Conservation (phyloP, 2,329 filamentous ascomycete species). For the Colletotrichum sidae region DNA sequence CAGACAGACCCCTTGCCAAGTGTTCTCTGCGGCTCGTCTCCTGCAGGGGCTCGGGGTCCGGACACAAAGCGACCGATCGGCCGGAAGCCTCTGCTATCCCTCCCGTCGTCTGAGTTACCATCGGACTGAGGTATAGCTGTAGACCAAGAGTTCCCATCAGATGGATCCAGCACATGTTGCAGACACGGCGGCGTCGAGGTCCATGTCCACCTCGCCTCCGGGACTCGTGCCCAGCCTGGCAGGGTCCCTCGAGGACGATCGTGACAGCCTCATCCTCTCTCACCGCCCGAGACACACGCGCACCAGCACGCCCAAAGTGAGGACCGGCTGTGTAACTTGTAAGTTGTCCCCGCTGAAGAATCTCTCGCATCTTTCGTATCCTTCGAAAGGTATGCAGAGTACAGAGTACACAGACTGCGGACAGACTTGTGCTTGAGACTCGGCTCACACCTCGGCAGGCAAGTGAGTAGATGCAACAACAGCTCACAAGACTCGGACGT, state of each 20-base stretch:
- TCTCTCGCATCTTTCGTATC: no score
- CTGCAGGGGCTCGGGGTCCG: slow-evolving; percentile 18
- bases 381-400: no score
- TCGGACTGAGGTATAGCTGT: neutral
- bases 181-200: slow-evolving; percentile 30
- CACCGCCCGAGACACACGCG: slow-evolving; percentile 34
- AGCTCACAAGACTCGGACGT: neutral
- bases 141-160: slow-evolving; percentile 7
- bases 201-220: slow-evolving; percentile 1
- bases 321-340: slow-evolving; percentile 39
- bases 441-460: slow-evolving; percentile 25
- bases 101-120: slow-evolving; percentile 21
- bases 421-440: neutral
- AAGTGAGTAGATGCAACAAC: slow-evolving; percentile 26
- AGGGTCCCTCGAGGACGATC: slow-evolving; percentile 22
- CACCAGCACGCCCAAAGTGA: slow-evolving; percentile 38
- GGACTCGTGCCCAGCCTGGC: slow-evolving; percentile 9
- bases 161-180: slow-evolving; percentile 29
- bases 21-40: slow-evolving; percentile 14
- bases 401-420: no score
- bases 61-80: slow-evolving; percentile 20
- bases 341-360: neutral
- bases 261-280: neutral
- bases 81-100: slow-evolving; percentile 18
- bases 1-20: slow-evolving; percentile 15